Evolutionary conservation across 2,329 filamentous ascomycete genomes (phyloP).

Genomic region (Drechslerella coelobrocha): DNA sequence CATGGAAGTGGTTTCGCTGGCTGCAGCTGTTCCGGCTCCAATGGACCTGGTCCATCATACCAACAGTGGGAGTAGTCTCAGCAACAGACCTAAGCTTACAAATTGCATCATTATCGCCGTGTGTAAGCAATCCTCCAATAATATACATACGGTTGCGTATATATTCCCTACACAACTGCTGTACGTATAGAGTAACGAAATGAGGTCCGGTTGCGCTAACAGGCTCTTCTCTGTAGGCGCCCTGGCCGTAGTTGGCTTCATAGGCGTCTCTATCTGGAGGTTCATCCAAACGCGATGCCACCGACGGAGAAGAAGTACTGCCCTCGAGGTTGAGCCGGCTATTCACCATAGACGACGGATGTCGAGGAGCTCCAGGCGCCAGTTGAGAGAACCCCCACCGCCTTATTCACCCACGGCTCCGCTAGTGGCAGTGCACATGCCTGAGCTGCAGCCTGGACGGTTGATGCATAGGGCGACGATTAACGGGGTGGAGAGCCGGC

Average conservation of each 20-base stretch:
- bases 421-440: neutral
- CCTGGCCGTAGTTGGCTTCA: slow-evolving; percentile 4
- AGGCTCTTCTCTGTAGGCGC: neutral
- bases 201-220: neutral
- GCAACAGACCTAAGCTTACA: slow-evolving; percentile 5
- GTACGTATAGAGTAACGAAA: no score
- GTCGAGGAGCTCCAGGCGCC: neutral
- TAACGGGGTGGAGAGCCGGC: neutral
- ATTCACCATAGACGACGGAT: neutral
- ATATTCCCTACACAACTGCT: no score
- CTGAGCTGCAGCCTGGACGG: neutral
- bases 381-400: slow-evolving; percentile 14
- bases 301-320: neutral
- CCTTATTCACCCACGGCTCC: slow-evolving; percentile 16
- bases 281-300: slow-evolving; percentile 9
- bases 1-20: no score
- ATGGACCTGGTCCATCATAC: no score
- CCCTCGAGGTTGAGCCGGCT: slow-evolving; percentile 7
- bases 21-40: no score
- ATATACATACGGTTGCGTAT: neutral
- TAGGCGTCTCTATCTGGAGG: slow-evolving; percentile 3
- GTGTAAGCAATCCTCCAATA: slow-evolving; percentile 16
- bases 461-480: neutral
- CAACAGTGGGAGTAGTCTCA: neutral
- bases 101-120: slow-evolving; percentile 24